These are phyloP conservation scores for Paramecium sexaurelia DNA, from an alignment of 73 alveolate genomes.

Conservation along the genomic window DNA sequence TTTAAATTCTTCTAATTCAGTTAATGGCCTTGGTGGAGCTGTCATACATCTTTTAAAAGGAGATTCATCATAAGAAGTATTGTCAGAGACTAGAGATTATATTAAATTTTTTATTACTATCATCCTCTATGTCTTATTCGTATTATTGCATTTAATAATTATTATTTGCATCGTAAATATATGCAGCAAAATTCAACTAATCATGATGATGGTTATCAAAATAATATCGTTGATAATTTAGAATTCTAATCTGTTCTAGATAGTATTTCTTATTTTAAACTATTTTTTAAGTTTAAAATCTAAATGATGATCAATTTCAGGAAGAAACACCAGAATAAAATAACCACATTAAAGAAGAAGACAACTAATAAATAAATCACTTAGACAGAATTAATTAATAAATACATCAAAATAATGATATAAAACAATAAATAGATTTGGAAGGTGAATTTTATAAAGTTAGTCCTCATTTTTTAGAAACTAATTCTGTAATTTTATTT, in stretches of 20 bases:
- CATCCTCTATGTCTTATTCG: slow-evolving; percentile 49
- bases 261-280: background rate
- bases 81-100: slow-evolving; percentile 6
- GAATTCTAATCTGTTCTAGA: slow-evolving; percentile 34
- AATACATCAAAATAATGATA: background rate
- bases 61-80: slow-evolving; percentile 42
- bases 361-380: background rate
- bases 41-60: slow-evolving; percentile 75
- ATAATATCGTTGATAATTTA: background rate
- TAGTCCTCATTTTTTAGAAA: slow-evolving; percentile 52
- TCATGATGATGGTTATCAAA: background rate
- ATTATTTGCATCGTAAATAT: background rate
- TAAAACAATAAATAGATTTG: background rate
- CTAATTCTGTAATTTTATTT: background rate
- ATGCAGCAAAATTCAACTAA: slow-evolving; percentile 4
- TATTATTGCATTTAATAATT: background rate
- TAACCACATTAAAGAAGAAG: background rate
- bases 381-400: background rate
- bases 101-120: background rate
- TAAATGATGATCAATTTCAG: background rate
- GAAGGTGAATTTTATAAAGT: slow-evolving; percentile 37
- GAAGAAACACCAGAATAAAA: background rate
- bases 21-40: slow-evolving; percentile 92
- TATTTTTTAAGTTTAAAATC: background rate
- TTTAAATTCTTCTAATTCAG: slow-evolving; percentile 87